Conservation (phyloP, 768 basidiomycete genomes). For the Boletus tomentosulus region DNA sequence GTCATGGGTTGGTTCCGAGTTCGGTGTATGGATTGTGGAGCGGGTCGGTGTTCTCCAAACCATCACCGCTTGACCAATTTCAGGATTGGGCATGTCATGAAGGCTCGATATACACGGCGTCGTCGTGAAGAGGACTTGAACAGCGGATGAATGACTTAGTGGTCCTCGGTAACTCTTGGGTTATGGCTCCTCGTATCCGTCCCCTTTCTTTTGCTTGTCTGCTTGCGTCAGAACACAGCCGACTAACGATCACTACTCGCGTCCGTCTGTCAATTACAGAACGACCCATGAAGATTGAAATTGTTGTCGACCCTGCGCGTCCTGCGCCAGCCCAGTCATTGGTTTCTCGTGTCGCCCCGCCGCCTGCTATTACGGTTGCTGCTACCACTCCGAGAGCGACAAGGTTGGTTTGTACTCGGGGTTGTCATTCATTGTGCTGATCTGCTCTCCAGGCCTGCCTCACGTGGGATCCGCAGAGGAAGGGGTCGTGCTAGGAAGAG, state of each 20-base stretch:
- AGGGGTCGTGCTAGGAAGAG: constrained; percentile 43
- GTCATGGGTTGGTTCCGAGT: constrained; percentile 31
- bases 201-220: constrained; percentile 39
- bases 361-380: constrained; percentile 34
- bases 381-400: constrained; percentile 22
- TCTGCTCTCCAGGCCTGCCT: constrained; percentile 25
- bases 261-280: constrained; percentile 51
- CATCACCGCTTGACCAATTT: constrained; percentile 34
- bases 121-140: constrained; percentile 20
- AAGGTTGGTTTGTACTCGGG: constrained; percentile 31
- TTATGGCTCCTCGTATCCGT: constrained; percentile 38
- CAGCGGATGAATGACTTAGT: constrained; percentile 23
- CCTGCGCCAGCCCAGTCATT: constrained; percentile 61
- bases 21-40: constrained; percentile 32
- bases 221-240: constrained; percentile 33
- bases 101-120: constrained; percentile 19
- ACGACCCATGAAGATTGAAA: constrained; percentile 98
- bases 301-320: constrained; percentile 82
- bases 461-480: constrained; percentile 45
- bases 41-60: constrained; percentile 25
- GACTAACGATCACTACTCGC: constrained; percentile 35
- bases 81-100: constrained; percentile 29
- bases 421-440: constrained; percentile 1
- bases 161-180: constrained; percentile 23
- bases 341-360: constrained; percentile 81